phyloP scores from a whole-genome alignment of 179 eudicot genomes.

The Silene noctiflora region DNA sequence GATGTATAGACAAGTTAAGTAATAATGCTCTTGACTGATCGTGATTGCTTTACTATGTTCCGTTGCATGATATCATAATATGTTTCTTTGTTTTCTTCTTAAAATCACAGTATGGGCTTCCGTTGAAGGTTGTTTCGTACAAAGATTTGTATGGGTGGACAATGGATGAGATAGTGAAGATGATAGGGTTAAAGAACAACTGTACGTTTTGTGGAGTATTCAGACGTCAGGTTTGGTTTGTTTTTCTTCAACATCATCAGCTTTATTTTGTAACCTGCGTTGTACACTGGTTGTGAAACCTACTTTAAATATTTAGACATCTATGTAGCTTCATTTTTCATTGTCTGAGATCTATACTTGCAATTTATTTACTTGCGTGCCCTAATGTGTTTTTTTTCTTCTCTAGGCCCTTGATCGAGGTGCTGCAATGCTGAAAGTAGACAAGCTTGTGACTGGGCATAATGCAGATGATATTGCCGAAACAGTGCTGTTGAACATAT shows the following conservation, averaged over 20 bases:
- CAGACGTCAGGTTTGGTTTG: conserved; percentile 92
- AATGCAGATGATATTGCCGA: conserved; percentile 99
- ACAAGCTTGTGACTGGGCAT: conserved; percentile 92
- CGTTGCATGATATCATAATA: background rate
- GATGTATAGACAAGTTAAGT: background rate
- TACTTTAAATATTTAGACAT: background rate
- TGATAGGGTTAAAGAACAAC: conserved; percentile 91
- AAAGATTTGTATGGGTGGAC: conserved; percentile 99
- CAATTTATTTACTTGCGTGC: background rate
- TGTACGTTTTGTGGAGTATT: conserved; percentile 99
- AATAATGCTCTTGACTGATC: background rate
- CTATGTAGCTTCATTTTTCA: background rate
- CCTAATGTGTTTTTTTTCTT: conserved; percentile 13
- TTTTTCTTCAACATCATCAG: background rate
- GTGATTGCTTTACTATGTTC: background rate
- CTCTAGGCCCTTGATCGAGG: conserved; percentile 96
- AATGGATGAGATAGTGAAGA: conserved; percentile 97
- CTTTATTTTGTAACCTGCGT: background rate
- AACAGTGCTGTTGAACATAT: conserved; percentile 85
- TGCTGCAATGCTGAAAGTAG: conserved; percentile 90
- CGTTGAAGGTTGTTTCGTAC: conserved; percentile 92
- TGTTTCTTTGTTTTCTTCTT: conserved; percentile 6
- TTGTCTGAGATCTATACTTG: background rate
- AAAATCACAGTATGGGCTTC: conserved; percentile 74
- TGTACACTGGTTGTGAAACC: background rate